Conservation (phyloP, 78 protist genomes). For the Speleostelium caveatum region DNA sequence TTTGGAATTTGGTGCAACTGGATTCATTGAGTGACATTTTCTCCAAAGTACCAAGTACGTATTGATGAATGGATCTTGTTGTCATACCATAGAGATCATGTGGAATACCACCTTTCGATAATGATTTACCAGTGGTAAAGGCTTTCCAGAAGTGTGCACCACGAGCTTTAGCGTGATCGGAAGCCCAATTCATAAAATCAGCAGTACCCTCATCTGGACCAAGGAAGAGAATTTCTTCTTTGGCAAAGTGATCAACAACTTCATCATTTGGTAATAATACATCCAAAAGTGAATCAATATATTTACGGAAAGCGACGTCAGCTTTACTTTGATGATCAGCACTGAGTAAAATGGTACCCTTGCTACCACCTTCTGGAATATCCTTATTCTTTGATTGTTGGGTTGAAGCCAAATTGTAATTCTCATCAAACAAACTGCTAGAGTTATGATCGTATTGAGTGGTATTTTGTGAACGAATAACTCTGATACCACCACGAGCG, state of each 20-base stretch:
- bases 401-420: constrained; percentile 92
- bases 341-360: constrained; percentile 84
- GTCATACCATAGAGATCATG: constrained; percentile 96
- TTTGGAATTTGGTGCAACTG: constrained; percentile 85
- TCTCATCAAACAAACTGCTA: constrained; percentile 83
- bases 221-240: constrained; percentile 58
- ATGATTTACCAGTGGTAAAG: constrained; percentile 71
- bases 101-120: constrained; percentile 88
- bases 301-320: constrained; percentile 70
- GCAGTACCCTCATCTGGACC: constrained; percentile 83
- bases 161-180: constrained; percentile 40
- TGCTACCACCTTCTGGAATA: constrained; percentile 95
- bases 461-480: constrained; percentile 72
- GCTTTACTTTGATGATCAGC: constrained; percentile 55
- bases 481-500: constrained; percentile 94
- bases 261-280: constrained; percentile 51
- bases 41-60: constrained; percentile 80
- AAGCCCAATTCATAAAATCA: constrained; percentile 75
- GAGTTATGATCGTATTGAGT: constrained; percentile 79
- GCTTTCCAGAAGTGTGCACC: constrained; percentile 65
- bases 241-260: constrained; percentile 66
- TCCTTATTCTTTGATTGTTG: constrained; percentile 95
- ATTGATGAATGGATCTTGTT: constrained; percentile 90
- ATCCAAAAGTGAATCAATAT: constrained; percentile 85
- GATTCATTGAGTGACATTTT: constrained; percentile 60